Base-by-base conservation (phyloP, 495 filamentous ascomycete genomes). In the Talaromyces thailandensis region DNA sequence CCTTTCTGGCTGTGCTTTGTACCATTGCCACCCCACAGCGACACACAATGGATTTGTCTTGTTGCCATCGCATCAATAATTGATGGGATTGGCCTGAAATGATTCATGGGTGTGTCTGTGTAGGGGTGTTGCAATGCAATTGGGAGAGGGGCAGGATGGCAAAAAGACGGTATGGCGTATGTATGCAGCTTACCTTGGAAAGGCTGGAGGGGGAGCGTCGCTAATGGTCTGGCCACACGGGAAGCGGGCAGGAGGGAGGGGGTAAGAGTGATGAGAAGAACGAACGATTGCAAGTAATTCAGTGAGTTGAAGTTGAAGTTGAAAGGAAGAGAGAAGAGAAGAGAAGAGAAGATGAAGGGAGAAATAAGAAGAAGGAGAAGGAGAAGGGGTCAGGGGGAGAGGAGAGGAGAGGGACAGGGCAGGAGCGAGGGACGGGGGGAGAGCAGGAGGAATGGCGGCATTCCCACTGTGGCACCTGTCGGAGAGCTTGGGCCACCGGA, bases 291-390 rank as follows among this genome's bases (percentile, higher is more conserved):
- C n/a, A n/a, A n/a, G n/a, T n/a, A n/a, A n/a, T n/a, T n/a, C n/a
- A n/a, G n/a, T n/a, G 51, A 28, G 55, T 37, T 52, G n/a, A 52
- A 40, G 51, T 11, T 16, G 25, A 61, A 60, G 31, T 11, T 50
- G 24, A 21, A n/a, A 45, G 55, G 25, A 45, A 61, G 40, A 61
- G 40, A 28, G 40, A 60, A 52, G 25, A 40, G 57, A 45, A 48
- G 53, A 26, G 40, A 32, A 45, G 56, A 58, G 50, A 14, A n/a
- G n/a, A n/a, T n/a, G n/a, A 31, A 32, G 57, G 51, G 29, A 40
- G 60, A 56, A 31, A 45, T 56, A 56, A 32, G 25, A 28, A 61
- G 25, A n/a, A n/a, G n/a, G n/a, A n/a, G 24, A 60, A 60, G 31
- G 4, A 56, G 24, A 21, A 23, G 51, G 50, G 25, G 50, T 45